phyloP scores from a whole-genome alignment of 2,329 filamentous ascomycete species.

The Pestalotiopsis sp. region DNA sequence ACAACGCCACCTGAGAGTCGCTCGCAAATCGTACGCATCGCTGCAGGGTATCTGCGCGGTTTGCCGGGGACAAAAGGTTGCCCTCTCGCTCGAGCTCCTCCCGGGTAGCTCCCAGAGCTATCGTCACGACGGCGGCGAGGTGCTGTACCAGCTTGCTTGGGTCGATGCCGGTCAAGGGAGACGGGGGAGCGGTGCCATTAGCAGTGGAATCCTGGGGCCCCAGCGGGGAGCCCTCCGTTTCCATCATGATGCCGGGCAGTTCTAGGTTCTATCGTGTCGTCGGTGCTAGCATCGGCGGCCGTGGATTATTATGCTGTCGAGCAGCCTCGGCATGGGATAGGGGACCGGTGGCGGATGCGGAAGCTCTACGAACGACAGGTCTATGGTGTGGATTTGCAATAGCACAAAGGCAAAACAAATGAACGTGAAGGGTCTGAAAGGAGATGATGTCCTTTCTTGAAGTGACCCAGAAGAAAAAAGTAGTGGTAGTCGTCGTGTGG shows the following conservation, averaged over 20 bases:
- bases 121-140: slow-evolving; percentile 68
- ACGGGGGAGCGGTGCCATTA: slow-evolving; percentile 47
- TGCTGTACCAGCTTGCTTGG: slow-evolving; percentile 72
- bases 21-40: slow-evolving; percentile 87
- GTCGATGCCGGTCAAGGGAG: slow-evolving; percentile 61
- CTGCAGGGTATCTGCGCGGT: slow-evolving; percentile 78
- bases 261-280: slow-evolving; percentile 1
- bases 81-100: slow-evolving; percentile 79
- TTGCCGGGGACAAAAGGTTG: slow-evolving; percentile 76
- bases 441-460: background rate
- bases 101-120: slow-evolving; percentile 73
- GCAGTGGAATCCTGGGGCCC: slow-evolving; percentile 40
- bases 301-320: background rate
- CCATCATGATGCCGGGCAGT: slow-evolving; percentile 44
- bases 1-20: slow-evolving; percentile 84
- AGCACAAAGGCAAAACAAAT: slow-evolving; percentile 1
- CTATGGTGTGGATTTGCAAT: background rate
- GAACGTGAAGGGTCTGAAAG: slow-evolving; percentile 3
- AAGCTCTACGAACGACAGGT: background rate
- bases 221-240: slow-evolving; percentile 49
- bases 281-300: slow-evolving; percentile 11
- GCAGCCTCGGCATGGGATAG: slow-evolving; percentile 1
- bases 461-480: background rate
- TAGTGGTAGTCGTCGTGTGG: slow-evolving; percentile 2
- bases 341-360: background rate